Conservation (phyloP, 768 basidiomycete genomes). For the Crepidotus variabilis region DNA sequence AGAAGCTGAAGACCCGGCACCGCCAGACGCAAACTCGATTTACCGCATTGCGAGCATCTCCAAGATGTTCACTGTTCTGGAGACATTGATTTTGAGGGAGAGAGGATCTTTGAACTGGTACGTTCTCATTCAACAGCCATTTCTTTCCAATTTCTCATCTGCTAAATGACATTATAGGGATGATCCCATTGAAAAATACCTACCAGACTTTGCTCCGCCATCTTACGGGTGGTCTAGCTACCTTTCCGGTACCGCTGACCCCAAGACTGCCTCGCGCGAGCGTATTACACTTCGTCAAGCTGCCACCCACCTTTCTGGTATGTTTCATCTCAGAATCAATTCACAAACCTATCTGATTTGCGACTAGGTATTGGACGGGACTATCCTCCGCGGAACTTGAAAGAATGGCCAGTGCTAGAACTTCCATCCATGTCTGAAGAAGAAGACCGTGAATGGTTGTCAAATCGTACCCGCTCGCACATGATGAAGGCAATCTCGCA, state of each 20-base stretch:
- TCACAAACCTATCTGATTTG: background rate
- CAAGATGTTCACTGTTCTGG: constrained; percentile 47
- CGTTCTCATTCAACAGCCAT: constrained; percentile 3
- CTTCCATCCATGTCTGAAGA: constrained; percentile 1
- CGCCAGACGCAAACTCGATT: constrained; percentile 38
- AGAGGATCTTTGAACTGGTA: constrained; percentile 37
- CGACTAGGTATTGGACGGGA: constrained; percentile 31
- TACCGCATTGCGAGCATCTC: constrained; percentile 51
- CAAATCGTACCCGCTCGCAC: constrained; percentile 16
- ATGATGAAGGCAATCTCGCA: constrained; percentile 32
- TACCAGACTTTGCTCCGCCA: constrained; percentile 35
- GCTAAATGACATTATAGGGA: constrained; percentile 29
- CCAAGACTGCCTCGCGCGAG: constrained; percentile 6
- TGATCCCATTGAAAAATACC: constrained; percentile 43
- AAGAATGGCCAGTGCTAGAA: constrained; percentile 37
- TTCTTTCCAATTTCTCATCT: background rate
- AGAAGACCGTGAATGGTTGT: constrained; percentile 22
- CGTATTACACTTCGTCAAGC: constrained; percentile 37
- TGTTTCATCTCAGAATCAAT: constrained; percentile 7
- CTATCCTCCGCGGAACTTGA: constrained; percentile 27
- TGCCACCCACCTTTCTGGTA: constrained; percentile 36
- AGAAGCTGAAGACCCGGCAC: constrained; percentile 10
- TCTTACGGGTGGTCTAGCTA: constrained; percentile 30
- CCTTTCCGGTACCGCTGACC: constrained; percentile 15
- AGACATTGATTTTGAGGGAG: constrained; percentile 46